Evolutionary conservation across 192 early-diverging fungal genomes (phyloP).

Genomic region (Backusella tuberculispora): DNA sequence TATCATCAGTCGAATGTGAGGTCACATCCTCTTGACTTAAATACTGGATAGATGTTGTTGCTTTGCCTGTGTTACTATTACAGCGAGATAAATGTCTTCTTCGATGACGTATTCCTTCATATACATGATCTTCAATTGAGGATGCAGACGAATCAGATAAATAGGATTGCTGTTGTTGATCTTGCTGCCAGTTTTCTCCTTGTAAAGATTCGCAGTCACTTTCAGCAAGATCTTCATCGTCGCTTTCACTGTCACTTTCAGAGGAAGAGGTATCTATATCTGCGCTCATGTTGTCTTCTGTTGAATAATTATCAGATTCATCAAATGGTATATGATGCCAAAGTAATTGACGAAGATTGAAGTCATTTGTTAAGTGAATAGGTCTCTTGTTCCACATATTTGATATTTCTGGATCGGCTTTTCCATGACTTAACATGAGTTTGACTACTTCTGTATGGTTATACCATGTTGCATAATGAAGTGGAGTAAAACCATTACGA

Average conservation of each 20-base stretch:
- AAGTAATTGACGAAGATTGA: not conserved
- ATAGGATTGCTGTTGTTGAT: not conserved
- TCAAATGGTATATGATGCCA: constrained; percentile 9
- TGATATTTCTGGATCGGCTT: constrained; percentile 22
- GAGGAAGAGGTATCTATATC: constrained; percentile 25
- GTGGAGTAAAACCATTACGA: constrained; percentile 66
- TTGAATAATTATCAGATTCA: constrained; percentile 17
- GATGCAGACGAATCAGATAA: constrained; percentile 4
- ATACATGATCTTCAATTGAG: not conserved
- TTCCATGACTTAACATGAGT: constrained; percentile 49
- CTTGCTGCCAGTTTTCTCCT: not conserved
- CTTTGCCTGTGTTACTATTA: not conserved
- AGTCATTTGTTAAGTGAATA: constrained; percentile 17
- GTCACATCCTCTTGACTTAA: constrained; percentile 13
- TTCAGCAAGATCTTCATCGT: not conserved
- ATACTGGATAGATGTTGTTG: constrained; percentile 15
- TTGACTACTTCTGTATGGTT: constrained; percentile 57
- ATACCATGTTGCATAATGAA: constrained; percentile 73
- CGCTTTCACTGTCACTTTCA: not conserved
- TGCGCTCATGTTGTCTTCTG: constrained; percentile 19
- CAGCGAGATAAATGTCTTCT: not conserved
- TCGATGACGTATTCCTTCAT: constrained; percentile 17
- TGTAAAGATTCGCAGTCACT: not conserved
- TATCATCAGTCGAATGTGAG: constrained; percentile 25
- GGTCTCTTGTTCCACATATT: constrained; percentile 29